These are phyloP conservation scores for Pythium biforme DNA, from an alignment of 352 stramenopile species.

Conservation along the genomic window DNA sequence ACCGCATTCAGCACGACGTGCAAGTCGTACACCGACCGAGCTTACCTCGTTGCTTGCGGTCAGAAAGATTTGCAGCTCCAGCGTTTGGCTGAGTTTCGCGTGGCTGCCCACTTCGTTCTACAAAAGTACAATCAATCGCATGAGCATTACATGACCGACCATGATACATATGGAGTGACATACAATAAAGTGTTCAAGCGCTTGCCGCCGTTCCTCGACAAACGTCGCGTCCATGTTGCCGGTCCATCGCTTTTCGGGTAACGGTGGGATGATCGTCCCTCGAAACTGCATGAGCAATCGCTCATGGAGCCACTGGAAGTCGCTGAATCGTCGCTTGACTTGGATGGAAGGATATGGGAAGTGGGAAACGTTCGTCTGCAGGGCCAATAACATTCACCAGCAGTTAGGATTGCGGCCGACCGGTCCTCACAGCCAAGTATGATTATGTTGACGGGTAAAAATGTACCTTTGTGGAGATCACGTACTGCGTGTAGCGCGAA, in stretches of 20 bases:
- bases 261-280: conserved; percentile 86
- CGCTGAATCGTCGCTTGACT: conserved; percentile 87
- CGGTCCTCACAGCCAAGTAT: no score
- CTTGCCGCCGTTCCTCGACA: conserved; percentile 85
- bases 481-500: conserved; percentile 85
- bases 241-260: conserved; percentile 87
- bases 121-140: not conserved
- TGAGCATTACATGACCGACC: not conserved
- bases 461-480: conserved; percentile 81
- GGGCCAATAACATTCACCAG: not conserved
- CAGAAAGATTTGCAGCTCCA: conserved; percentile 84
- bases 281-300: conserved; percentile 75
- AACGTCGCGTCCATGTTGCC: conserved; percentile 90
- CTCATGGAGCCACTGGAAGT: conserved; percentile 90
- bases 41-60: conserved; percentile 77
- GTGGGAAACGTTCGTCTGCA: conserved; percentile 58
- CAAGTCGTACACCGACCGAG: not conserved
- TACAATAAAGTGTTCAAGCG: conserved; percentile 87
- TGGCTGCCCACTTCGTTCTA: conserved; percentile 88
- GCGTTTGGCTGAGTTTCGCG: conserved; percentile 76
- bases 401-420: not conserved
- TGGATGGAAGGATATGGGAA: conserved; percentile 69
- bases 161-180: not conserved
- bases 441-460: no score
- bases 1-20: not conserved